Base-by-base conservation (phyloP, 2,329 filamentous ascomycete genomes). In the Fusarium graminum region DNA sequence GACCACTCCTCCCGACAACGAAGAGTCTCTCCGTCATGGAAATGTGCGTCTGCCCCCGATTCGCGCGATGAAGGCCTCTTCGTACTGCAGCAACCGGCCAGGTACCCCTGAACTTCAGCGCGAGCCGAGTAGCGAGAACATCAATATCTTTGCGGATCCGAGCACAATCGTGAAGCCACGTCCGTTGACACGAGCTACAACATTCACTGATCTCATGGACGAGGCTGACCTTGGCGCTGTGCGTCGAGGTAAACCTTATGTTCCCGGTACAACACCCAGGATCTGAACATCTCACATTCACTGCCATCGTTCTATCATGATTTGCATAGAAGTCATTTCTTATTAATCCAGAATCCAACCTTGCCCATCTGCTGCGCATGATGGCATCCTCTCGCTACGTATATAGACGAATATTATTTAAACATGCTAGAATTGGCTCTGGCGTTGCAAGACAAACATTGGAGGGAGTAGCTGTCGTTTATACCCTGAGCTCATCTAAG, bases 171-270 rank as follows among this genome's bases (percentile, higher is more conserved):
- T 58, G 42, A 68, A 70, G 43, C 42, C 74, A 16, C 63, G 61
- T 32, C 67, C 65, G 13, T 43, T 76, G 53, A 71, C 72, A 30
- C 75, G 78, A 34, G 71, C 75, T 65, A 85, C 85, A 1, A 85
- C 82, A 0, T 85, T 87, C 63, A 81, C 82, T n/a, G 81, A 82
- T 65, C 78, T 87, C 72, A 83, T 87, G 80, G 78, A 83, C 53
- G 76, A 80, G 60, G 82, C 81, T 3, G 78, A 80, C 19, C 73
- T 84, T 22, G 78, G 80, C 16, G 74, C 75, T 11, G 77, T 83
- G 43, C 79, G 74, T 55, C 75, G 73, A 59, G 82, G 79, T 7
- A 75, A 77, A 67, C 75, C 78, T 6, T 85, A 78, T 61, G 79
- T 84, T 38, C 80, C 80, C 12, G 74, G 74, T 7, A 72, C 74